Percentiles rank a stretch among this genome's conserved stretches.
phyloP scores from a whole-genome alignment of 257 asterid genomes.

The Capsicum chinense region DNA sequence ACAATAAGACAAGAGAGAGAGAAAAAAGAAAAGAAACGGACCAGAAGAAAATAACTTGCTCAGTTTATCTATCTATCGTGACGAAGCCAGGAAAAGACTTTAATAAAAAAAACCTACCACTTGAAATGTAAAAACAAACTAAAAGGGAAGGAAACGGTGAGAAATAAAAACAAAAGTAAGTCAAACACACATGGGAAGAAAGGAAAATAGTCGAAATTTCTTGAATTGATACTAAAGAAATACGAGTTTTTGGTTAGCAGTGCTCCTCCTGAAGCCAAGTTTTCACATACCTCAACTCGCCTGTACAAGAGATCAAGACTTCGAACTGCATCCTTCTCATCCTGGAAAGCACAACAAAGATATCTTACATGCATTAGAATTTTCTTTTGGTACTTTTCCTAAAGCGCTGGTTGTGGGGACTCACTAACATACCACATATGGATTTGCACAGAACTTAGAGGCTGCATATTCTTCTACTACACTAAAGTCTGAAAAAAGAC shows the following conservation, averaged over 20 bases:
- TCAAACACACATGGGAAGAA: background rate
- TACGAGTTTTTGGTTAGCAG: background rate
- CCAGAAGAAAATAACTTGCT: background rate
- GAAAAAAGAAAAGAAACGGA: no score
- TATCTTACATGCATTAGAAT: background rate
- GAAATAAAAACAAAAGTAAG: background rate
- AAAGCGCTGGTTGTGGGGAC: background rate
- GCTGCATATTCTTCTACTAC: background rate
- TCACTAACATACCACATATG: background rate
- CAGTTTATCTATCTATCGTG: background rate
- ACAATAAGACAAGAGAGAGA: background rate
- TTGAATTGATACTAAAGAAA: background rate
- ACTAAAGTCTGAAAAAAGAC: background rate
- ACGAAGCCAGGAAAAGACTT: background rate
- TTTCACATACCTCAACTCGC: conserved; percentile 78
- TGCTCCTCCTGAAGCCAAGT: background rate
- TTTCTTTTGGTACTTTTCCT: background rate
- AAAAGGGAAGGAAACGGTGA: background rate
- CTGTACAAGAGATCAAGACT: conserved; percentile 96
- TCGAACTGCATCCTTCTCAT: conserved; percentile 91
- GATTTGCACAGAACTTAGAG: background rate
- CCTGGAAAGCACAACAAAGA: conserved; percentile 52
- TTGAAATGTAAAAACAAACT: background rate
- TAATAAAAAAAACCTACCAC: background rate
- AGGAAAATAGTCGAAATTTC: background rate